A percentile compares a stretch with the other conserved stretches of the same genome.
Conservation (phyloP, 164 flowering plant genomes). For the Taxillus chinensis region DNA sequence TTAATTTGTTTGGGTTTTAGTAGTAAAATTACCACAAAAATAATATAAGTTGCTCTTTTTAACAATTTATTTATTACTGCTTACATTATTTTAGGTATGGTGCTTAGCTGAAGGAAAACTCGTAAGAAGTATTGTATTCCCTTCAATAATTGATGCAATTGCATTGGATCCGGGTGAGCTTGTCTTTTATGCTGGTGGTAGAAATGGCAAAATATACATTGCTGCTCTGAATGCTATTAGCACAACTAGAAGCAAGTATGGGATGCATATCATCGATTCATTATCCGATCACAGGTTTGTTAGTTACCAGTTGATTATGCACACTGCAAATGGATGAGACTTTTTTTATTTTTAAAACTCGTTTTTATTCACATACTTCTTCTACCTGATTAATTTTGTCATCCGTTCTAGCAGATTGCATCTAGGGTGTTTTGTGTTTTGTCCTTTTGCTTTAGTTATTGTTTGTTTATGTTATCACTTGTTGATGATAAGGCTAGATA, state of each 20-base stretch:
- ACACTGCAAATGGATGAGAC: not conserved
- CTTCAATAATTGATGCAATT: conserved; percentile 67
- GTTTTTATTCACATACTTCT: not conserved
- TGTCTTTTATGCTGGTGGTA: conserved; percentile 81
- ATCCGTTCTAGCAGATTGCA: no score
- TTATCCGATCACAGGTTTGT: conserved; percentile 62
- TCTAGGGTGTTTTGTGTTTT: not conserved
- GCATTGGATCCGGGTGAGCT: conserved; percentile 77
- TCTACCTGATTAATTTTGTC: not conserved
- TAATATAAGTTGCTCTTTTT: no score
- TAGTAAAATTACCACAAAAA: no score
- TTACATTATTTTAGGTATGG: conserved; percentile 53
- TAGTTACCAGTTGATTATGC: not conserved
- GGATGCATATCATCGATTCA: conserved; percentile 56
- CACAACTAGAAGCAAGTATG: conserved; percentile 28
- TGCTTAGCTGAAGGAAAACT: conserved; percentile 54
- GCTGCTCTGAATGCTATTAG: conserved; percentile 56
- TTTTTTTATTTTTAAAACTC: not conserved
- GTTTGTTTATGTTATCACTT: not conserved
- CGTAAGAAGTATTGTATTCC: conserved; percentile 60
- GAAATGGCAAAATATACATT: conserved; percentile 76
- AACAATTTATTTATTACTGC: no score
- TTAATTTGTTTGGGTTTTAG: no score
- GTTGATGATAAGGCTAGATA: no score
- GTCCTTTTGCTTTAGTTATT: not conserved